Evolutionary conservation across 352 stramenopile genomes (phyloP).

Genomic region (Globisporangium echinulatum): DNA sequence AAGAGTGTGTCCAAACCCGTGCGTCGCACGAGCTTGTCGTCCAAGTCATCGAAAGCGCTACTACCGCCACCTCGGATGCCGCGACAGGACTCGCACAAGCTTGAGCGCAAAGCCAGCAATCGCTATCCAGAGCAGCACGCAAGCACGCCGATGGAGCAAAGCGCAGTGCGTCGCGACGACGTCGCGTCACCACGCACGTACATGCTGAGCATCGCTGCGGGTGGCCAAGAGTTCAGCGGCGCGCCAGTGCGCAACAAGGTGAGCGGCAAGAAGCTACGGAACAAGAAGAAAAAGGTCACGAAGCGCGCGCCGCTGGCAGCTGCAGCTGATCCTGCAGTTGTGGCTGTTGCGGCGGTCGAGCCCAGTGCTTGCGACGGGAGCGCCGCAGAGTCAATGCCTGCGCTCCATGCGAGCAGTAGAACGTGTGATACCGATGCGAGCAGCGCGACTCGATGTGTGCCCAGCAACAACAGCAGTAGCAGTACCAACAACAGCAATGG

Average conservation of each 20-base stretch:
- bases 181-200: not conserved
- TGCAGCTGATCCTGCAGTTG: not conserved
- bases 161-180: not conserved
- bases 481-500: not conserved
- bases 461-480: conserved; percentile 5
- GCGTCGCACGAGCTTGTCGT: conserved; percentile 2
- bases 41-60: conserved; percentile 4
- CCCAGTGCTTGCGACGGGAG: not conserved
- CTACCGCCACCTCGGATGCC: not conserved
- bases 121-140: not conserved
- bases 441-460: too few species aligned
- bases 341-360: not conserved
- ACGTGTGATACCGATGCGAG: not conserved
- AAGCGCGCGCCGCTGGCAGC: not conserved
- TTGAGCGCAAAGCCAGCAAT: conserved; percentile 1
- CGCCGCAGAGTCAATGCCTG: conserved; percentile 3
- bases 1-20: not conserved
- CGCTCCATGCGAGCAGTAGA: not conserved
- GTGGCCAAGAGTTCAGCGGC: not conserved
- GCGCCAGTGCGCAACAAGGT: conserved; percentile 21
- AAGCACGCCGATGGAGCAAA: too few species aligned
- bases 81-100: conserved; percentile 1
- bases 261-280: conserved; percentile 26
- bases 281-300: conserved; percentile 19
- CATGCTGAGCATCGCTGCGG: not conserved